A percentile compares a stretch with the other conserved stretches of the same genome.
Evolutionary conservation across 257 asterid species (phyloP).

Genomic region (Marsdenia floribunda): DNA sequence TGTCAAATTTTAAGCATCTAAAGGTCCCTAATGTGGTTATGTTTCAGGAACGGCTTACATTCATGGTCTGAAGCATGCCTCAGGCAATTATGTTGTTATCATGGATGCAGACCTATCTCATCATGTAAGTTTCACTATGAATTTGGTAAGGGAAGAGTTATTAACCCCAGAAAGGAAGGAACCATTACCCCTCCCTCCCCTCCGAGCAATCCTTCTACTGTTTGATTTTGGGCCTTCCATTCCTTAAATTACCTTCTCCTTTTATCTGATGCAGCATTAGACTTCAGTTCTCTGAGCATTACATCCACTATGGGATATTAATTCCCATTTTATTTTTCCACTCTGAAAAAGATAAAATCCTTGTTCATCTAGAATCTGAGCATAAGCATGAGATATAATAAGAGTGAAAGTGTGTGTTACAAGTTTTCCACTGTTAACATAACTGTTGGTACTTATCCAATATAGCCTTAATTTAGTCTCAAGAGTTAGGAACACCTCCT

Average conservation of each 20-base stretch:
- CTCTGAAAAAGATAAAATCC: conserved; percentile 1
- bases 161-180: conserved; percentile 3
- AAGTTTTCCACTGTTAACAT: not conserved
- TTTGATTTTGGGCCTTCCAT: not conserved
- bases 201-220: not conserved
- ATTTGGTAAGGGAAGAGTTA: not conserved
- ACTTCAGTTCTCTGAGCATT: not conserved
- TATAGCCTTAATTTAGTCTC: not conserved
- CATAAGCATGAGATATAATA: not conserved
- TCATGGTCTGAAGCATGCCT: conserved; percentile 87
- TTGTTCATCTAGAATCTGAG: no score
- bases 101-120: conserved; percentile 99
- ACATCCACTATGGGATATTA: not conserved
- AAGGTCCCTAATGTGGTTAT: conserved; percentile 19
- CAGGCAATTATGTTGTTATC: conserved; percentile 84
- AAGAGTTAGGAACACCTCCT: not conserved
- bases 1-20: conserved; percentile 9
- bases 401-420: not conserved
- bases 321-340: not conserved
- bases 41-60: conserved; percentile 88
- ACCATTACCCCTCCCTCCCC: not conserved
- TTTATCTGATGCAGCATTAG: not conserved
- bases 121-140: conserved; percentile 58
- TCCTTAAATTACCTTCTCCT: not conserved
- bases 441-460: not conserved